phyloP scores from a whole-genome alignment of 352 stramenopile genomes.

The Aphanomyces invadans region DNA sequence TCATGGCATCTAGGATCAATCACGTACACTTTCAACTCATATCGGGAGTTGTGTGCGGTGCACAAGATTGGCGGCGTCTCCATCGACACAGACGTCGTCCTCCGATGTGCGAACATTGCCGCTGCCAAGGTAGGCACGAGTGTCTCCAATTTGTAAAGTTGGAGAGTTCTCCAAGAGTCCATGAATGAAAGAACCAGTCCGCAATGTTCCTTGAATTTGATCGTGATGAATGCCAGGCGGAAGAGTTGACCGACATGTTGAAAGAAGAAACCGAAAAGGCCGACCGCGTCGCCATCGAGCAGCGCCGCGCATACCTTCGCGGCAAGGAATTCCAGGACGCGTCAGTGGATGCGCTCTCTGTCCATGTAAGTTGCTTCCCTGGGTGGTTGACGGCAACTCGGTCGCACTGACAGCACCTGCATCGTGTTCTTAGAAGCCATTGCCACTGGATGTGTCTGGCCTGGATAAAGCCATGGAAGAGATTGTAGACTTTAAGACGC shows the following conservation, averaged over 20 bases:
- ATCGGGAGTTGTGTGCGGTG: constrained; percentile 84
- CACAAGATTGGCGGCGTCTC: constrained; percentile 84
- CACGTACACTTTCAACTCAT: constrained; percentile 89
- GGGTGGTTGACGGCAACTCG: constrained; percentile 29
- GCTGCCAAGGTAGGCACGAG: constrained; percentile 58
- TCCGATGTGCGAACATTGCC: constrained; percentile 70
- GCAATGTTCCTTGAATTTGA: too few relatives aligned
- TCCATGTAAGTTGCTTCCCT: neutral
- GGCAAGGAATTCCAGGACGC: constrained; percentile 62
- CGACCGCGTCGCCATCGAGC: constrained; percentile 54
- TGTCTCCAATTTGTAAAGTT: neutral
- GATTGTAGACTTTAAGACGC: constrained; percentile 71
- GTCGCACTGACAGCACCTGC: too few relatives aligned
- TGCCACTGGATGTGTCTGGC: constrained; percentile 46
- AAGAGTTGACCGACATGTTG: constrained; percentile 68
- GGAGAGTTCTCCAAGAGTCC: neutral
- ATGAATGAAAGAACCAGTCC: too few relatives aligned
- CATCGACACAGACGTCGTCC: constrained; percentile 52
- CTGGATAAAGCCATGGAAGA: constrained; percentile 32
- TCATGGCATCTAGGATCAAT: constrained; percentile 32
- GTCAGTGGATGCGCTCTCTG: constrained; percentile 27
- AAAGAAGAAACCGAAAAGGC: constrained; percentile 68
- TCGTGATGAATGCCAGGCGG: neutral
- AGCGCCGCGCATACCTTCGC: constrained; percentile 57
- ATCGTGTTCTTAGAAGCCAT: constrained; percentile 30